Percentiles rank a stretch among this genome's conserved stretches.
phyloP scores from a whole-genome alignment of 2,329 filamentous ascomycete genomes.

The Aspergillus melleus region DNA sequence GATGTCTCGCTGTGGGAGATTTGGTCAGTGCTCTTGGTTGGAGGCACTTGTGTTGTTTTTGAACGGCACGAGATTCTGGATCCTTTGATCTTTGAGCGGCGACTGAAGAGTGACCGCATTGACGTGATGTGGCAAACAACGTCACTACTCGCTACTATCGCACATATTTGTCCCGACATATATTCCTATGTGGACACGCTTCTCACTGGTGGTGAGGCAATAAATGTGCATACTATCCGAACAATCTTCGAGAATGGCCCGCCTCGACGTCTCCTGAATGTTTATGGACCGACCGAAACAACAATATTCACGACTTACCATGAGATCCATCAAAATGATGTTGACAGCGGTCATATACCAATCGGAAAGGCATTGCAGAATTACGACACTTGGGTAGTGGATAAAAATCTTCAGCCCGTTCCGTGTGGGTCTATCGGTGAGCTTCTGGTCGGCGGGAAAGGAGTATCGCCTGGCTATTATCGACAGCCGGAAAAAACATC shows the following conservation, averaged over 20 bases:
- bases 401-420: conserved; percentile 10
- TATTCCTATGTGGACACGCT: conserved; percentile 7
- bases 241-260: conserved; percentile 8
- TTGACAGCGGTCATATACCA: conserved; percentile 41
- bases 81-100: no score
- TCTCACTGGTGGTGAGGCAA: conserved; percentile 12
- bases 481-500: conserved; percentile 58
- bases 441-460: conserved; percentile 41
- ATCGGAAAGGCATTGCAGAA: conserved; percentile 20
- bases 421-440: conserved; percentile 20
- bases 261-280: conserved; percentile 8
- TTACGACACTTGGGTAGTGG: conserved; percentile 12
- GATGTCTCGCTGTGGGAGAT: conserved; percentile 4
- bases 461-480: conserved; percentile 73
- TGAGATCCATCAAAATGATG: conserved; percentile 17
- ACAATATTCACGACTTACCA: conserved; percentile 9
- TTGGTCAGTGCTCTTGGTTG: no score
- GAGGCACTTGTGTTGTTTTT: no score
- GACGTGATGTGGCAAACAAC: conserved; percentile 11
- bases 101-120: not conserved
- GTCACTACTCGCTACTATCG: conserved; percentile 6
- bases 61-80: no score
- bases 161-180: conserved; percentile 4
- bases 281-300: conserved; percentile 13
- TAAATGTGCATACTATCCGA: conserved; percentile 6